Evolutionary conservation across 176 grass and related monocot species (phyloP).

Genomic region (Themeda triandra): DNA sequence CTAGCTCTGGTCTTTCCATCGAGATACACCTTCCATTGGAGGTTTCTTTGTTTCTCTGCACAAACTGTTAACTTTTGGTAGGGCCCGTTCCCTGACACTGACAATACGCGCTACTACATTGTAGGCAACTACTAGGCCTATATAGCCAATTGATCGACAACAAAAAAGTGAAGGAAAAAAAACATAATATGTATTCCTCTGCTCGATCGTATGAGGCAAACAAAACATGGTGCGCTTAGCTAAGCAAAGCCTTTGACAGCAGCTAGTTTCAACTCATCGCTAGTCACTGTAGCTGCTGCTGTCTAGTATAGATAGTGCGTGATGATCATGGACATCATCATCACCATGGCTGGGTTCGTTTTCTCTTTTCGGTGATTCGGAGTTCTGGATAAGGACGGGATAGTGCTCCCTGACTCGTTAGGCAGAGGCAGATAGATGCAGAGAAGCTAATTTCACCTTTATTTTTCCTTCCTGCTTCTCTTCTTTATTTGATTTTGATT

Average conservation of each 20-base stretch:
- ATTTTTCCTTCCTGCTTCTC: background rate
- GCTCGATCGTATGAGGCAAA: background rate
- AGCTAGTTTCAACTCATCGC: background rate
- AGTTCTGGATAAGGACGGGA: conserved; percentile 32
- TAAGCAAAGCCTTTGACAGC: conserved; percentile 15
- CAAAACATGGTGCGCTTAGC: conserved; percentile 20
- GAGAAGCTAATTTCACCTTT: background rate
- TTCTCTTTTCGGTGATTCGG: conserved; percentile 23
- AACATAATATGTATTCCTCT: background rate
- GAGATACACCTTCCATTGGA: too few species aligned
- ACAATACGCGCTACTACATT: too few species aligned
- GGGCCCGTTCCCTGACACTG: background rate
- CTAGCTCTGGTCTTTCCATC: too few species aligned
- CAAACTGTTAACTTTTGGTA: too few species aligned
- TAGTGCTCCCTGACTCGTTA: conserved; percentile 37
- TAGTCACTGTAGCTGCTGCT: background rate
- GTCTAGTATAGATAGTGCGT: background rate
- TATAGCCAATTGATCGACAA: background rate
- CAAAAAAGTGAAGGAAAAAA: background rate
- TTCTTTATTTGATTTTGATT: background rate
- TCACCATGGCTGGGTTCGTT: background rate
- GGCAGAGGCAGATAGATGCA: background rate
- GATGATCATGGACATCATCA: background rate
- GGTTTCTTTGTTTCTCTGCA: too few species aligned
- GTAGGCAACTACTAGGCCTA: too few species aligned